Evolutionary conservation across 306 rosid genomes (phyloP).

Genomic region (Quillaja saponaria): DNA sequence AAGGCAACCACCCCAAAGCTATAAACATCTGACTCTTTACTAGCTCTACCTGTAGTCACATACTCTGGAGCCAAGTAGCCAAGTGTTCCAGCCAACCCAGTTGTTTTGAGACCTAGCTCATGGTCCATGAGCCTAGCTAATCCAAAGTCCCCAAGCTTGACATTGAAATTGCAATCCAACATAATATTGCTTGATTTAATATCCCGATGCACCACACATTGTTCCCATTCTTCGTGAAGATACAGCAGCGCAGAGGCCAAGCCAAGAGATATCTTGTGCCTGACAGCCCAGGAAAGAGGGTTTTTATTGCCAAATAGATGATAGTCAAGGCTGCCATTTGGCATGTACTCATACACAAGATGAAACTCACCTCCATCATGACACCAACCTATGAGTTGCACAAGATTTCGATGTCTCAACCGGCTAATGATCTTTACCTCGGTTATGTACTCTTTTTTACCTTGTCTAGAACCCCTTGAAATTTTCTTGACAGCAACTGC

Average conservation of each 20-base stretch:
- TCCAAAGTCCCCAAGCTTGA: conserved; percentile 44
- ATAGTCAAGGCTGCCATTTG: conserved; percentile 36
- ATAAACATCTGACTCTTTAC: not conserved
- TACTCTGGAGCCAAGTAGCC: conserved; percentile 44
- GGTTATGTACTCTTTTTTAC: conserved; percentile 38
- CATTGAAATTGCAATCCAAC: conserved; percentile 37
- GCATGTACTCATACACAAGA: conserved; percentile 41
- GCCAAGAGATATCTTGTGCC: conserved; percentile 31
- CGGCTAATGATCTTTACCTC: conserved; percentile 38
- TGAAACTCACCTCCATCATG: conserved; percentile 24
- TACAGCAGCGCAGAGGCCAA: conserved; percentile 37
- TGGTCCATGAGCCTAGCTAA: conserved; percentile 34
- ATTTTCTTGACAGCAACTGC: conserved; percentile 43
- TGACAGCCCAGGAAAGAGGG: conserved; percentile 22
- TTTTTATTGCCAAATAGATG: conserved; percentile 20
- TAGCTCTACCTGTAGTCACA: conserved; percentile 34
- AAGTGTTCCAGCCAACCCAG: conserved; percentile 24
- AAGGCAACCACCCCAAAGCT: conserved; percentile 38
- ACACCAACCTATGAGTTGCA: conserved; percentile 38
- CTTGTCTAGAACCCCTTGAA: conserved; percentile 37
- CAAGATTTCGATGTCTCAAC: conserved; percentile 27
- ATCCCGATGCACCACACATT: conserved; percentile 38
- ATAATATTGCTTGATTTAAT: conserved; percentile 42
- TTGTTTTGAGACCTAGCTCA: conserved; percentile 34
- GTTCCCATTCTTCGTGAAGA: conserved; percentile 46